Evolutionary conservation across 2,329 filamentous ascomycete species (phyloP), one percentile per base, ranked within the genome.

Genomic region (Aspergillus sp.): DNA sequence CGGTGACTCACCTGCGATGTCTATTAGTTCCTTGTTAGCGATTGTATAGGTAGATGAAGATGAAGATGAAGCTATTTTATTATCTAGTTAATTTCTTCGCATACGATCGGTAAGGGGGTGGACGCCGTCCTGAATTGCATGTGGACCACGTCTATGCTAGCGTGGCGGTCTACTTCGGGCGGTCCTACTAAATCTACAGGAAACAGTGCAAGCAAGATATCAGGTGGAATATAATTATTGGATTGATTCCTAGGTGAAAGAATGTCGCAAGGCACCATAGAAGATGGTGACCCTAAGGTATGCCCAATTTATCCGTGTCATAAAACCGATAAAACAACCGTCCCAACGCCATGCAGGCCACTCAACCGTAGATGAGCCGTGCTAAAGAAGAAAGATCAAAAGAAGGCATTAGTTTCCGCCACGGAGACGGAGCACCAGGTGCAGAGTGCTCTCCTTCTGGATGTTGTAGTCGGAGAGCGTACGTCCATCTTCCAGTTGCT

Each of bases 361-460:
- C 62, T 58, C 61, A 68, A 71, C 69, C 71, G 60, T 67, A 68
- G 65, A 69, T 62, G 64, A 69, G 65, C 61, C 65, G 63, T 60
- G 56, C 66, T 47, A 62, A 32, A 54, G 48, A 62, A 56, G 62
- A 49, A 62, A 56, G 62, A 32, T 57, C 52, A 57, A 69, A 61
- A 38, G 62, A 64, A 66, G 54, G 53, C 59, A 59, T 69, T 69
- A 75, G 65, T 78, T 77, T 60, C 75, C 84, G 80, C 79, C 73
- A 64, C 73, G 73, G 23, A 75, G 72, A 62, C 73, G 73, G 48
- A 75, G 67, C 71, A 88, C 86, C 78, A 88, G 80, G 76, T 88
- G 86, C 62, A 88, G 79, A 1, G 85, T 88, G 57, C 82, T 84
- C 79, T 88, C 86, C 82, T 86, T 86, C 73, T 82, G 81, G 58